Percentiles rank a stretch among this genome's conserved stretches.
phyloP scores from a whole-genome alignment of 768 basidiomycete species.

The Podaxis mareebaensis region DNA sequence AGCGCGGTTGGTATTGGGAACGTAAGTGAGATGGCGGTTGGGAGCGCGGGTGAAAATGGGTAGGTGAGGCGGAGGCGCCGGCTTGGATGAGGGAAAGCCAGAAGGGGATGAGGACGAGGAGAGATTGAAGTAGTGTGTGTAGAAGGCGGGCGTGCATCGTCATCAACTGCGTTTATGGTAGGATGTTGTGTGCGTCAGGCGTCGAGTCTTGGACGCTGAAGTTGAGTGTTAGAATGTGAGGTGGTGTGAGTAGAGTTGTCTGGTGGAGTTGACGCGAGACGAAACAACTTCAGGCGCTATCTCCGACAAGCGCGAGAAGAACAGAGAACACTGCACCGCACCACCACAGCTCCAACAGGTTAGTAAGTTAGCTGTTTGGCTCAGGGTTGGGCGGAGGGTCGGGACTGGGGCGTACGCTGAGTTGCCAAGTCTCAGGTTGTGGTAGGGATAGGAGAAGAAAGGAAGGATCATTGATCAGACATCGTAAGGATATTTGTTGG shows the following conservation, averaged over 20 bases:
- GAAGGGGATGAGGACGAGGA: not conserved
- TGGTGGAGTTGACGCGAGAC: not conserved
- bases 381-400: not conserved
- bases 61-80: not conserved
- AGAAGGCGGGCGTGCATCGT: not conserved
- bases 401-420: not conserved
- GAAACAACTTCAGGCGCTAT: not conserved
- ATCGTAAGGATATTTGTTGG: not conserved
- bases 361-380: too few relatives aligned
- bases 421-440: not conserved
- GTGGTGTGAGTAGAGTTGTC: not conserved
- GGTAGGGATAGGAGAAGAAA: not conserved
- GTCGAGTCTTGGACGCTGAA: not conserved
- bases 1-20: not conserved
- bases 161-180: too few relatives aligned
- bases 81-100: not conserved
- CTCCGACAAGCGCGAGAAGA: not conserved
- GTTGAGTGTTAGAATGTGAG: not conserved
- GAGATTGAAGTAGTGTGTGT: not conserved
- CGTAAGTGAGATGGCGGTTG: not conserved
- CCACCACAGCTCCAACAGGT: too few relatives aligned
- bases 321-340: not conserved
- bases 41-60: not conserved
- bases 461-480: not conserved
- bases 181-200: not conserved